These are phyloP conservation scores for Suillus plorans DNA, from an alignment of 768 basidiomycete genomes.

Conservation along the genomic window DNA sequence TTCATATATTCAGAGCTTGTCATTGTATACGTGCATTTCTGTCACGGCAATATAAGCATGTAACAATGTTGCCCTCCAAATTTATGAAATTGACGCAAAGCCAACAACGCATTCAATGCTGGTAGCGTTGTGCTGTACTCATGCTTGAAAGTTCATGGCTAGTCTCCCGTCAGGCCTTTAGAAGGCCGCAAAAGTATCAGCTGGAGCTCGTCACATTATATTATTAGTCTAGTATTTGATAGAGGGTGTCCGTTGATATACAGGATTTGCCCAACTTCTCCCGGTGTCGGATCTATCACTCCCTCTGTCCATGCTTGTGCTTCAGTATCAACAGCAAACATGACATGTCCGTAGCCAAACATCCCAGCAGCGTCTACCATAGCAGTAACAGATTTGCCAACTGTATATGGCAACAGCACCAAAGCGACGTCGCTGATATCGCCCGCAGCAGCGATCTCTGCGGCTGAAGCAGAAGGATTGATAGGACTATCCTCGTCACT, in stretches of 20 bases:
- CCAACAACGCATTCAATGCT: background rate
- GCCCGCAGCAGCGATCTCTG: slow-evolving; percentile 58
- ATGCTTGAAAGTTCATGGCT: background rate
- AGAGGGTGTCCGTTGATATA: slow-evolving; percentile 78
- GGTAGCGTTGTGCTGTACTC: background rate
- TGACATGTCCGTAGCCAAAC: slow-evolving; percentile 46
- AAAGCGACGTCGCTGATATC: slow-evolving; percentile 59
- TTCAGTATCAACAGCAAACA: slow-evolving; percentile 50
- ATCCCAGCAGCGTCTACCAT: slow-evolving; percentile 56
- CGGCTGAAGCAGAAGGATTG: slow-evolving; percentile 62
- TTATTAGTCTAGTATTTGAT: slow-evolving; percentile 69
- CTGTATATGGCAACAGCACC: slow-evolving; percentile 53
- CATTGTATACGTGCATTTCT: background rate
- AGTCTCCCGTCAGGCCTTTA: background rate
- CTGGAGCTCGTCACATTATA: slow-evolving; percentile 34
- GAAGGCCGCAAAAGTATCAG: background rate
- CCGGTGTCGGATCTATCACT: slow-evolving; percentile 23
- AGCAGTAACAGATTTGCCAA: slow-evolving; percentile 51
- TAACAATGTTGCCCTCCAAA: background rate
- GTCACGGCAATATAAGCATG: background rate
- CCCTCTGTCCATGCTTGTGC: slow-evolving; percentile 18
- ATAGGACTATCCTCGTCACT: slow-evolving; percentile 58
- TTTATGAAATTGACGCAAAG: background rate
- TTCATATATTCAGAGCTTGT: background rate
- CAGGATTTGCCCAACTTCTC: slow-evolving; percentile 50